Evolutionary conservation across 768 basidiomycete species (phyloP).

Genomic region (Mycena chlorophos): DNA sequence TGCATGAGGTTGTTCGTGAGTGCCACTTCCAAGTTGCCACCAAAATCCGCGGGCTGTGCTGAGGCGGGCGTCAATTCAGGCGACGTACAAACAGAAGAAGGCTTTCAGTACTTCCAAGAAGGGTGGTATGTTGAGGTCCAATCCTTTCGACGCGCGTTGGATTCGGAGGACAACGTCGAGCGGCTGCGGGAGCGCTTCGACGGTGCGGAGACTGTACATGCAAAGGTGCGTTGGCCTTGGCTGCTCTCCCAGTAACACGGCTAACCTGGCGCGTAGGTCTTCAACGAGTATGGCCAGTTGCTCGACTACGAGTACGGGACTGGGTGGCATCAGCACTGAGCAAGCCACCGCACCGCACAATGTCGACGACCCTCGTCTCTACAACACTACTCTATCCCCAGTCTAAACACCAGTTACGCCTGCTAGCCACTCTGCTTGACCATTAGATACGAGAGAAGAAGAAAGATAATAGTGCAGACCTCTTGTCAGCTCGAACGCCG

Average conservation of each 20-base stretch:
- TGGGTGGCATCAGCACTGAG: slow-evolving; percentile 5
- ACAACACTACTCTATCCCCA: too few species aligned
- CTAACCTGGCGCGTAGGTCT: neutral
- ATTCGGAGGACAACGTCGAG: slow-evolving; percentile 11
- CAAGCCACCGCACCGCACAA: too few species aligned
- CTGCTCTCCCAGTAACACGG: neutral
- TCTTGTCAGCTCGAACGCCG: slow-evolving; percentile 82
- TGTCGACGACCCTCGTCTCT: too few species aligned
- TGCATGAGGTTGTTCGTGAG: slow-evolving; percentile 8
- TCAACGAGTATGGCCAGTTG: slow-evolving; percentile 14
- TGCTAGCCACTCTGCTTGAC: slow-evolving; percentile 37
- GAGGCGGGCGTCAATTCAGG: neutral
- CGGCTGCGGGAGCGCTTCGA: slow-evolving; percentile 15
- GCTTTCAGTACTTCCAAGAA: slow-evolving; percentile 15
- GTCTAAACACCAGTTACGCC: slow-evolving; percentile 37
- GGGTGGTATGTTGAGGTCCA: slow-evolving; percentile 17
- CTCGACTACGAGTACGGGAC: slow-evolving; percentile 4
- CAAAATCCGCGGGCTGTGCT: neutral
- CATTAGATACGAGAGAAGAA: neutral
- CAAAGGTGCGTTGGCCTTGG: slow-evolving; percentile 3
- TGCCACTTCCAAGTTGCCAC: too few species aligned
- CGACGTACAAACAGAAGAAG: slow-evolving; percentile 15
- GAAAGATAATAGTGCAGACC: slow-evolving; percentile 39
- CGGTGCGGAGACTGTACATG: slow-evolving; percentile 14
- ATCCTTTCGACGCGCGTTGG: slow-evolving; percentile 10